phyloP scores from a whole-genome alignment of 2,329 filamentous ascomycete genomes.

The Talaromyces islandicus region DNA sequence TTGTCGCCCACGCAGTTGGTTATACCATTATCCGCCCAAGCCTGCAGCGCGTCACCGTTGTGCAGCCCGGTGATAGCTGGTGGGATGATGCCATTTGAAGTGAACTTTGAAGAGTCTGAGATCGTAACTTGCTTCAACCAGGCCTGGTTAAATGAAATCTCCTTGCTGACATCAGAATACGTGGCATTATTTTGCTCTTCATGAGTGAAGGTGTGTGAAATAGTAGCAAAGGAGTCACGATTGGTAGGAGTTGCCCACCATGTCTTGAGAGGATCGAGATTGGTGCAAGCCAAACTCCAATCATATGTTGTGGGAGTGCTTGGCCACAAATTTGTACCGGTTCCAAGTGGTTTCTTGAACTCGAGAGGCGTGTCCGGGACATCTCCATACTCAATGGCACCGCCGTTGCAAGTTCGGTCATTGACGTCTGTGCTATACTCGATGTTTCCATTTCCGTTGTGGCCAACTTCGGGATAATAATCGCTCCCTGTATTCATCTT shows the following conservation, averaged over 20 bases:
- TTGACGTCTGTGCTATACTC: slow-evolving; percentile 17
- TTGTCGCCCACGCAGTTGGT: slow-evolving; percentile 59
- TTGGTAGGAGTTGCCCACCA: slow-evolving; percentile 51
- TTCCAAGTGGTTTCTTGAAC: slow-evolving; percentile 47
- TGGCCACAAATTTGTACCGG: slow-evolving; percentile 47
- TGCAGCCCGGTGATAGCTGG: slow-evolving; percentile 59
- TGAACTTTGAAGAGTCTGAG: slow-evolving; percentile 42
- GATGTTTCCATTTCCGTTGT: slow-evolving; percentile 53
- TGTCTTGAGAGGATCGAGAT: slow-evolving; percentile 45
- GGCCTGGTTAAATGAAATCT: slow-evolving; percentile 56
- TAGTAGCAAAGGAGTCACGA: slow-evolving; percentile 49
- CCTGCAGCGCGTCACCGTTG: slow-evolving; percentile 57
- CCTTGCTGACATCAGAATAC: slow-evolving; percentile 50
- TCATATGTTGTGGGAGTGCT: slow-evolving; percentile 37
- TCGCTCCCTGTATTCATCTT: slow-evolving; percentile 48
- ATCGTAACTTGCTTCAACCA: slow-evolving; percentile 53
- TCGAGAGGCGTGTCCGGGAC: slow-evolving; percentile 44
- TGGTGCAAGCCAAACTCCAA: slow-evolving; percentile 47
- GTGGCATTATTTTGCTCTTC: slow-evolving; percentile 55
- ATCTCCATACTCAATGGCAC: slow-evolving; percentile 41
- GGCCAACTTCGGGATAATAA: slow-evolving; percentile 50
- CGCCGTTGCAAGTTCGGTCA: slow-evolving; percentile 21
- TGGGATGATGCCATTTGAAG: slow-evolving; percentile 52
- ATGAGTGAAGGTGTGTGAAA: slow-evolving; percentile 61
- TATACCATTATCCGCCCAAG: slow-evolving; percentile 57